Evolutionary conservation across 305 asterid species (phyloP), one percentile per base, ranked within the genome.

Genomic region (Withania somnifera): DNA sequence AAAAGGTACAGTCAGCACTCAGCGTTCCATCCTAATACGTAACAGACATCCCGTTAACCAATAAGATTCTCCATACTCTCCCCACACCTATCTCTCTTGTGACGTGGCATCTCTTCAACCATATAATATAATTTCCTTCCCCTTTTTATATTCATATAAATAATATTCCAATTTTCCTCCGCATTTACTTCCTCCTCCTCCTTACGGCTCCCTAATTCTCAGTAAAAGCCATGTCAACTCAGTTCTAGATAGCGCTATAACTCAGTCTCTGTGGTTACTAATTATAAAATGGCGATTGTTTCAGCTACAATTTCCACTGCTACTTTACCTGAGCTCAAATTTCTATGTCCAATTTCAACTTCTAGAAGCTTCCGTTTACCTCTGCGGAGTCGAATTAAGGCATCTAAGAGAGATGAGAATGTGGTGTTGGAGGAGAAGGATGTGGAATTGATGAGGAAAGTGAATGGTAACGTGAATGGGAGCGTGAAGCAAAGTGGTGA

Each of bases 371-470:
- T 87, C 87, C 90, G 88, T 40, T 79, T 88, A 82, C 84, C 86
- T 24, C 78, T 76, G 14, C 52, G 28, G n/a, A n/a, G n/a, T 19
- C 40, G 89, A 84, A 86, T 91, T 30, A 84, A 84, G 77, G 92
- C 95, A 38, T 86, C 84, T 19, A 84, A 83, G 83, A 89, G 93
- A 68, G 97, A 87, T 42, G 97, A 88, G 68, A 86, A 77, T 58
- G 88, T 69, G 19, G 89, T 89, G 81, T 85, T 92, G 83, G 97
- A 93, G 58, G 97, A 85, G 61, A 87, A 83, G 50, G 95, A 91
- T 32, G 85, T 58, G 4, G 93, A 89, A 75, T 86, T 89, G 76
- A 75, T 57, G 50, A 84, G 53, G 26, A 89, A 86, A 76, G 78
- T 89, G 77, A 95, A 88, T 60, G 84, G 87, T 30, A 82, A 84